Evolutionary conservation across 768 basidiomycete species (phyloP), one percentile per base, ranked within the genome.

Genomic region (Pleurotus djamor): DNA sequence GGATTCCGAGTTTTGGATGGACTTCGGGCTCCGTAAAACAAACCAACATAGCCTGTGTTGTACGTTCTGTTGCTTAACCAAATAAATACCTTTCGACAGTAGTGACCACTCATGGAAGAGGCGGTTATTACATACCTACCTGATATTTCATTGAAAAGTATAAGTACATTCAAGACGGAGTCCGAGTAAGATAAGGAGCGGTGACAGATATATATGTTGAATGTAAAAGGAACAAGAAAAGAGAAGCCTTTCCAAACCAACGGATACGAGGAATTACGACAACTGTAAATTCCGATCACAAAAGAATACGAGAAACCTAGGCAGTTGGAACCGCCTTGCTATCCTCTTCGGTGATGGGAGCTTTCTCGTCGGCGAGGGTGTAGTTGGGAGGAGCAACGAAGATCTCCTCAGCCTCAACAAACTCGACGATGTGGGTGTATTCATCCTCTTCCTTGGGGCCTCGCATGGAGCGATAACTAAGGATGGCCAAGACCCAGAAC

Each of bases 401-500:
- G 43, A 82, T 64, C 38, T 80, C 73, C 58, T 83, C 85, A 10
- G 78, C 76, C 48, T 76, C 79, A 12, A 79, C 79, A 59, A 80
- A 82, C 3, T 77, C 74, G 34, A 77, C 72, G 60, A 78, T 68
- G 59, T 75, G 69, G 35, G 75, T 69, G 59, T 81, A 76, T 45
- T 75, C 71, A 48, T 80, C 78, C 3, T 78, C 72, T 38, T 65
- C 62, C 49, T 74, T 72, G 8, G 73, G 72, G 54, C 80, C 82
- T 13, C 71, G 76, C 68, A 87, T 63, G 38, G 83, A 67, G 65
- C 92, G 89, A 65, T 78, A 83, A 36, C 79, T 66, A 61, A 94
- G 72, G 60, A 93, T 73, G 33, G 79, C 68, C 64, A 92, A 67
- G 63, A 93, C 91, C 81, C 82, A 93, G 69, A 91, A 66, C 87